Evolutionary conservation across 108 stramenopile species (phyloP).

Genomic region (Stephanodiscus minutulus): DNA sequence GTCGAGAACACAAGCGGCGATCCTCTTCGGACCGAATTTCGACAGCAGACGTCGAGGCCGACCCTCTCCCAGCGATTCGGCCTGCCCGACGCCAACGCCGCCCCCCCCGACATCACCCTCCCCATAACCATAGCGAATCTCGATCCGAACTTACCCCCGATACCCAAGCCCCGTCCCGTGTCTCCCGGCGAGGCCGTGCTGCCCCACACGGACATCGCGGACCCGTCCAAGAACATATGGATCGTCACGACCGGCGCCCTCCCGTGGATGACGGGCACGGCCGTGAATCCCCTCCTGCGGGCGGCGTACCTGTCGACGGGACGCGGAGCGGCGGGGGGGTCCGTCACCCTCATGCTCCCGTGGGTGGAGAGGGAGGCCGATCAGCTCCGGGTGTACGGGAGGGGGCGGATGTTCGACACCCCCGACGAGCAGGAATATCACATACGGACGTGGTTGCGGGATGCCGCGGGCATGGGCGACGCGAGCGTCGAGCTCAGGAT

Average conservation of each 20-base stretch:
- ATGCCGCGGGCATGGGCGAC: constrained; percentile 42
- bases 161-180: constrained; percentile 55
- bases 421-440: constrained; percentile 73
- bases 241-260: constrained; percentile 89
- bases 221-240: constrained; percentile 77
- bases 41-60: no score
- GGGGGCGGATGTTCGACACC: constrained; percentile 53
- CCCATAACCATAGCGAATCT: constrained; percentile 40
- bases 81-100: not conserved
- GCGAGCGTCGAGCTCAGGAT: constrained; percentile 49
- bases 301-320: constrained; percentile 80
- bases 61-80: constrained; percentile 19
- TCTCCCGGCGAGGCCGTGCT: constrained; percentile 57
- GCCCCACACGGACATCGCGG: constrained; percentile 75
- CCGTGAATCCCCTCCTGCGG: constrained; percentile 88
- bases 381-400: constrained; percentile 65
- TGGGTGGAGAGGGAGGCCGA: constrained; percentile 81
- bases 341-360: constrained; percentile 82
- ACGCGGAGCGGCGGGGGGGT: constrained; percentile 61
- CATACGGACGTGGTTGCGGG: constrained; percentile 67
- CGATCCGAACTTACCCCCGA: constrained; percentile 47
- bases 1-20: not conserved
- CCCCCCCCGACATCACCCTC: constrained; percentile 17
- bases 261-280: constrained; percentile 94
- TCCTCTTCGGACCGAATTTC: not conserved